phyloP scores from a whole-genome alignment of 306 rosid genomes.

The Gleditsia sinensis region DNA sequence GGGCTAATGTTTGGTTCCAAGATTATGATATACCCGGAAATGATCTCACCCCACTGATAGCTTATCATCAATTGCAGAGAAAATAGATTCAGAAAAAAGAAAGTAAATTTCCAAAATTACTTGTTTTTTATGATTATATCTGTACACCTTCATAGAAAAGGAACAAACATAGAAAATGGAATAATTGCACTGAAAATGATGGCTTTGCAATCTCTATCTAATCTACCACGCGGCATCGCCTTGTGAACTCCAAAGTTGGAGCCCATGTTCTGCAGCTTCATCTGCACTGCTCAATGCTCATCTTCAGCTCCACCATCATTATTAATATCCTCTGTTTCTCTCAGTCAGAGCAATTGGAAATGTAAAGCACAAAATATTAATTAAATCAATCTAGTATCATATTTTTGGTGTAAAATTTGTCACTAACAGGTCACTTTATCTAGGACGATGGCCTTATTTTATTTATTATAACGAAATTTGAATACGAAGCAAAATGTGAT shows the following conservation, averaged over 20 bases:
- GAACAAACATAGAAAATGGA: not conserved
- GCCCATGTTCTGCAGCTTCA: not conserved
- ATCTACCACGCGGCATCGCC: conserved; percentile 34
- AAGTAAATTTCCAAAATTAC: not conserved
- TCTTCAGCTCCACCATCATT: not conserved
- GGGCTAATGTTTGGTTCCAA: not conserved
- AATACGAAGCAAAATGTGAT: no score
- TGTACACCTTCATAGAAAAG: not conserved
- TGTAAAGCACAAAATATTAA: no score
- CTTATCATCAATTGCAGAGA: not conserved
- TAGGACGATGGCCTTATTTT: no score
- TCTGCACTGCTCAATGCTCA: not conserved
- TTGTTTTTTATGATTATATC: not conserved
- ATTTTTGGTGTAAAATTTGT: no score
- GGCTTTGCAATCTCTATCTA: conserved; percentile 2
- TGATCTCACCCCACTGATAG: not conserved
- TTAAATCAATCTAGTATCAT: no score
- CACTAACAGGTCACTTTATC: no score
- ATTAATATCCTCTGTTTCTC: not conserved
- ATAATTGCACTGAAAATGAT: conserved; percentile 1
- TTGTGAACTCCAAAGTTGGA: not conserved
- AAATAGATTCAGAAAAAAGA: not conserved
- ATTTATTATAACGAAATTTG: no score
- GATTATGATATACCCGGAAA: not conserved
- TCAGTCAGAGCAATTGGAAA: no score